These are phyloP conservation scores for Fusarium pilosicola DNA, from an alignment of 2,329 filamentous ascomycete genomes.

Conservation along the genomic window DNA sequence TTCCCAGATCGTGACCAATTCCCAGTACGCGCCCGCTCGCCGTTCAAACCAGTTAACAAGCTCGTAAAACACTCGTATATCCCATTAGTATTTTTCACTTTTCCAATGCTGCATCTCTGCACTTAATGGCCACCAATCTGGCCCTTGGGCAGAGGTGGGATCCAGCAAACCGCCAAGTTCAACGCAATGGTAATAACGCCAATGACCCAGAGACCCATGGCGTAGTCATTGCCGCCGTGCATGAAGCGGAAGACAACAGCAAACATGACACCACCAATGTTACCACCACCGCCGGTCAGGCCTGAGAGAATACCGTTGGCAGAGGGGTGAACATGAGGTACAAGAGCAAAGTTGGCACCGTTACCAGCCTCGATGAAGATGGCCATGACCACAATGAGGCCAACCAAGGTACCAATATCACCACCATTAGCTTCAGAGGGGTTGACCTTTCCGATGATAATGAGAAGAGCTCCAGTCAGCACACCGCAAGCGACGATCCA, in stretches of 20 bases:
- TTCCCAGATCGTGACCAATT: neutral
- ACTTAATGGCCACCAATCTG: conserved; percentile 46
- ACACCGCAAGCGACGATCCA: conserved; percentile 68
- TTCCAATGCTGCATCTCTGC: neutral
- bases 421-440: conserved; percentile 61
- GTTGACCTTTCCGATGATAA: conserved; percentile 72
- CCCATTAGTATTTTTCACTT: neutral
- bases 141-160: conserved; percentile 64
- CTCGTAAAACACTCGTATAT: neutral
- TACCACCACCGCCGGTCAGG: conserved; percentile 81
- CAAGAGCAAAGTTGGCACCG: conserved; percentile 85
- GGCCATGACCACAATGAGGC: conserved; percentile 79
- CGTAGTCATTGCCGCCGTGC: conserved; percentile 71
- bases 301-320: conserved; percentile 85
- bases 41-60: neutral
- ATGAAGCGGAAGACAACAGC: conserved; percentile 83
- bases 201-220: conserved; percentile 80
- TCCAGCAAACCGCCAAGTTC: conserved; percentile 70
- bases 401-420: conserved; percentile 70
- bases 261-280: conserved; percentile 86
- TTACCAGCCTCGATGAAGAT: conserved; percentile 88
- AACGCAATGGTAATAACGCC: conserved; percentile 78
- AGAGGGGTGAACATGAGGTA: conserved; percentile 85
- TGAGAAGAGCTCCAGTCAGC: conserved; percentile 66
- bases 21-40: conserved; percentile 8